A percentile compares a stretch with the other conserved stretches of the same genome.
Conservation (phyloP, 2,329 filamentous ascomycete species). For the Elsinoe ampelina region DNA sequence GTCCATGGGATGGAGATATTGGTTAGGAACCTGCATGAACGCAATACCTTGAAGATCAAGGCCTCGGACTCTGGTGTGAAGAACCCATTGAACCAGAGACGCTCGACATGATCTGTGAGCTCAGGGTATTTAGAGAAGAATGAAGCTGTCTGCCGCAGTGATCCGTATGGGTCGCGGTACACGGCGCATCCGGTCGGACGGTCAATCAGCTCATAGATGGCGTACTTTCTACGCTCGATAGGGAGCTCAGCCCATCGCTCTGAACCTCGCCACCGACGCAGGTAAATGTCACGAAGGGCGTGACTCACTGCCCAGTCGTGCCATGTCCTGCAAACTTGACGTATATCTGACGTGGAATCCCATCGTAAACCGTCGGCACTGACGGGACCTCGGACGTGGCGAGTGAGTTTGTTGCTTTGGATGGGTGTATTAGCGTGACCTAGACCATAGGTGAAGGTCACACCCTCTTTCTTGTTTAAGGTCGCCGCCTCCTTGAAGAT, state of each 20-base stretch:
- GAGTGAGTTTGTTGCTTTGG: slow-evolving; percentile 36
- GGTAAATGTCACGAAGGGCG: slow-evolving; percentile 43
- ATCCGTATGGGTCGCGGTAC: slow-evolving; percentile 44
- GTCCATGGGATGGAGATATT: slow-evolving; percentile 46
- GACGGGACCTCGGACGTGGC: slow-evolving; percentile 43
- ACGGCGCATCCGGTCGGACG: slow-evolving; percentile 39
- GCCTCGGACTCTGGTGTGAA: slow-evolving; percentile 42
- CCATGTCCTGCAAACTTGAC: slow-evolving; percentile 42
- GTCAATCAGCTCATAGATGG: slow-evolving; percentile 41
- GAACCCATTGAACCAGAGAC: slow-evolving; percentile 48
- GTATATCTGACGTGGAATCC: slow-evolving; percentile 41
- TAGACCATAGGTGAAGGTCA: slow-evolving; percentile 45
- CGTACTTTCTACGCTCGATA: slow-evolving; percentile 32
- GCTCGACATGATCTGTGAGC: slow-evolving; percentile 41
- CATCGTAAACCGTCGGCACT: slow-evolving; percentile 43
- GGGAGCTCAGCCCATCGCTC: slow-evolving; percentile 45
- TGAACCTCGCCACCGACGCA: slow-evolving; percentile 43
- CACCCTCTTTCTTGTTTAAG: slow-evolving; percentile 39
- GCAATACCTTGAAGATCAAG: slow-evolving; percentile 40
- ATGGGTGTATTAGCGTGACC: slow-evolving; percentile 40
- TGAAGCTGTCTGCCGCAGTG: slow-evolving; percentile 38
- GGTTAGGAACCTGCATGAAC: slow-evolving; percentile 38
- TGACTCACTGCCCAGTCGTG: slow-evolving; percentile 46
- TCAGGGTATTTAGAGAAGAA: slow-evolving; percentile 38
- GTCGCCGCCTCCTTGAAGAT: slow-evolving; percentile 43